These are phyloP conservation scores for Stephania cephalantha DNA, from an alignment of 164 flowering plant genomes.

Conservation along the genomic window DNA sequence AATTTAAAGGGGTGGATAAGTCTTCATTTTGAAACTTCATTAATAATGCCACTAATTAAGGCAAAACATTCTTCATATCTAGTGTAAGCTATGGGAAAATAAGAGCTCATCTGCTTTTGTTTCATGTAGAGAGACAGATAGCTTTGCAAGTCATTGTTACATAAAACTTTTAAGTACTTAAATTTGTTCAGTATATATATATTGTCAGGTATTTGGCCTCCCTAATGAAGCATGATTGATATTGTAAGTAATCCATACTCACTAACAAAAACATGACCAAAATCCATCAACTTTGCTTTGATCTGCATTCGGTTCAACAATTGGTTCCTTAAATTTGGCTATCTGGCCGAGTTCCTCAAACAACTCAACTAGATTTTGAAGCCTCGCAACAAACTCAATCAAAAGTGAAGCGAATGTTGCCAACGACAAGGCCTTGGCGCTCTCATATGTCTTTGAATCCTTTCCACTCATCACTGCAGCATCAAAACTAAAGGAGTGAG, in stretches of 20 bases:
- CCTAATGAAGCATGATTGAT: not conserved
- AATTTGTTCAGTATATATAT: too few species aligned
- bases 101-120: not conserved
- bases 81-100: not conserved
- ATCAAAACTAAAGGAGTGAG: conserved; percentile 26
- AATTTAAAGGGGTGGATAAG: too few species aligned
- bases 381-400: conserved; percentile 96
- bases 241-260: conserved; percentile 2
- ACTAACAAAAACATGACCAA: conserved; percentile 32
- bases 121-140: not conserved
- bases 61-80: not conserved
- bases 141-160: not conserved
- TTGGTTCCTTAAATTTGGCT: conserved; percentile 75
- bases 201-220: too few species aligned
- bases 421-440: conserved; percentile 75
- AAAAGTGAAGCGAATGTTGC: conserved; percentile 80
- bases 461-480: conserved; percentile 23
- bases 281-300: conserved; percentile 25
- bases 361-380: conserved; percentile 65
- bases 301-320: conserved; percentile 16
- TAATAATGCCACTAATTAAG: too few species aligned
- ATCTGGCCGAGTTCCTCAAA: conserved; percentile 65
- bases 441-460: conserved; percentile 66
- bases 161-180: not conserved
- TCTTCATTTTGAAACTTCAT: too few species aligned